Evolutionary conservation across 2,329 filamentous ascomycete species (phyloP).

Genomic region (Fusarium begoniae): DNA sequence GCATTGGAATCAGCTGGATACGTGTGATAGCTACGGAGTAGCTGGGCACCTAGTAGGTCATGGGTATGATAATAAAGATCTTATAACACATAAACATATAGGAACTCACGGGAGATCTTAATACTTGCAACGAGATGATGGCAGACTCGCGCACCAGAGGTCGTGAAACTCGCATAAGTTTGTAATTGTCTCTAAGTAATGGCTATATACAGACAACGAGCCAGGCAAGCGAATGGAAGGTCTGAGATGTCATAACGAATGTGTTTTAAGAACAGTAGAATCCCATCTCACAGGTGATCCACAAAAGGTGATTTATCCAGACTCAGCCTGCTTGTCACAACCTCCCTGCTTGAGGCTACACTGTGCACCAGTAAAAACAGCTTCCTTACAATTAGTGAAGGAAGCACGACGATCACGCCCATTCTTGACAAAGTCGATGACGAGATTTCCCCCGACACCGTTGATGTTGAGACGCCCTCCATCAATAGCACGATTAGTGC

Average conservation of each 20-base stretch:
- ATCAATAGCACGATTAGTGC: background rate
- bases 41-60: background rate
- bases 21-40: background rate
- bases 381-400: background rate
- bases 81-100: background rate
- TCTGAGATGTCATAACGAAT: accelerated
- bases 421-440: background rate
- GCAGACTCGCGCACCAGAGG: accelerated
- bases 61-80: too few species aligned
- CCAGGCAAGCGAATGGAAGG: background rate
- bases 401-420: background rate
- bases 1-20: background rate
- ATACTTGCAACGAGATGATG: too few species aligned
- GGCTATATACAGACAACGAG: accelerated
- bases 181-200: background rate
- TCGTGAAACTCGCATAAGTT: accelerated
- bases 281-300: accelerated
- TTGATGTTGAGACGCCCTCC: background rate
- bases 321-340: background rate
- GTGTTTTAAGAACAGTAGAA: background rate
- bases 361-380: background rate
- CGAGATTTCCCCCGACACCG: background rate
- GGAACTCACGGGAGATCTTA: background rate
- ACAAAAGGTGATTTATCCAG: accelerated
- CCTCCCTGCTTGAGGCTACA: background rate